A percentile compares a stretch with the other conserved stretches of the same genome.
phyloP scores from a whole-genome alignment of 2,329 filamentous ascomycete species.

The Arthrobotrys entomopaga region DNA sequence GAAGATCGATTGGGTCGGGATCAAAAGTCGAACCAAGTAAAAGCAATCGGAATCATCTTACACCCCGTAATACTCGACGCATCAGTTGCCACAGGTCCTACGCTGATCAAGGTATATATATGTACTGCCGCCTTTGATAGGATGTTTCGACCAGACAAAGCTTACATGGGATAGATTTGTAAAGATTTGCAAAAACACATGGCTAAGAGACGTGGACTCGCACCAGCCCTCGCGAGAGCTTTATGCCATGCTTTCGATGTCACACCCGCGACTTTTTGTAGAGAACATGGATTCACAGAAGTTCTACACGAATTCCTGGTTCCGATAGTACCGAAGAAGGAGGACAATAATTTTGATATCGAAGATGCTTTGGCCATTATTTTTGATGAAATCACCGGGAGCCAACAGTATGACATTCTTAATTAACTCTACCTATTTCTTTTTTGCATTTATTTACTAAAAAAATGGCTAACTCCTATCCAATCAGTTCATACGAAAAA shows the following conservation, averaged over 20 bases:
- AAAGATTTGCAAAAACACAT: conserved; percentile 56
- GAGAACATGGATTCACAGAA: conserved; percentile 56
- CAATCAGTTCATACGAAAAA: conserved; percentile 54
- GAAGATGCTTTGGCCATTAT: conserved; percentile 55
- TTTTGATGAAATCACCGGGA: conserved; percentile 56
- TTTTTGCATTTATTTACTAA: no score
- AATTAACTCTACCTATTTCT: background rate
- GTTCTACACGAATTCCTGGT: conserved; percentile 56
- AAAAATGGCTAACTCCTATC: no score
- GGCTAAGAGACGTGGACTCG: conserved; percentile 57
- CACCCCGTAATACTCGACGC: conserved; percentile 47
- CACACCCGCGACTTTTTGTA: conserved; percentile 55
- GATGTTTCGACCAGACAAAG: background rate
- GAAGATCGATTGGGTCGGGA: conserved; percentile 41
- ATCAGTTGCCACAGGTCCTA: conserved; percentile 48
- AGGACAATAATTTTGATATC: conserved; percentile 57
- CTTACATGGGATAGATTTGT: conserved; percentile 48
- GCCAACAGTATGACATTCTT: conserved; percentile 12
- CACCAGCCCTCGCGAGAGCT: conserved; percentile 56
- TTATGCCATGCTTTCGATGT: conserved; percentile 56
- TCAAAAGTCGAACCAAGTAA: conserved; percentile 48
- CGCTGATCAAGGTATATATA: conserved; percentile 41
- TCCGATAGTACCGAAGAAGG: conserved; percentile 49
- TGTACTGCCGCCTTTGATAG: no score
- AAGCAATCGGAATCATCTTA: conserved; percentile 47